Base-by-base conservation (phyloP, 169 alveolate species). In the Eimeria praecox region DNA sequence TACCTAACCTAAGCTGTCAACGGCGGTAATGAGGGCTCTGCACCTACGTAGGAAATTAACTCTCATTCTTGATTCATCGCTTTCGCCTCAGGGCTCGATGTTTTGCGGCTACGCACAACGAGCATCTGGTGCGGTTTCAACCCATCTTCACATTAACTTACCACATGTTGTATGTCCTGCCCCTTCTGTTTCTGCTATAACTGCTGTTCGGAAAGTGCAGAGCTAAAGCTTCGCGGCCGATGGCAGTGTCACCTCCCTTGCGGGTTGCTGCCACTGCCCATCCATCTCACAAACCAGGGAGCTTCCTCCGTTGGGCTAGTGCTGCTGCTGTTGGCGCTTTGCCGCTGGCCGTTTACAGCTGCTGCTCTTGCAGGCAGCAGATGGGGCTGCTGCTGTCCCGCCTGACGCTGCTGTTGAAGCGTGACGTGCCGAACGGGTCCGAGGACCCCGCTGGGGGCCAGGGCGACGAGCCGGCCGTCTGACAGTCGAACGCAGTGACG, bases 241-340 rank as follows among this genome's bases (percentile, higher is more conserved):
- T 46, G 88, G 66, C 42, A 27, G 66, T 9, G 82, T 56, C 83
- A 59, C 93, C 93, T 56, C 64, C 93, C 78, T 20, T 59, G 59
- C n/a, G 83, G 24, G n/a, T 33, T 62, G 93, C 30, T 87, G 64
- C 93, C 82, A 49, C 83, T 87, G 93, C 93, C 93, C 93, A 87
- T 38, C 93, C 93, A 87, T 33, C 93, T 40, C 64, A 62, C 24
- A 10, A 87, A 62, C 93, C 93, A 87, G 22, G 93, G 52, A 9
- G 44, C 62, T 10, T 87, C 93, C 38, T 87, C 93, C 49, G 64
- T n/a, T n/a, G 27, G 82, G 71, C 59, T 24, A 10, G 24, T 40
- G 82, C 40, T 87, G 44, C 93, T 87, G 66, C 82, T 46, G 93
- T 35, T 62, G 6, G 44, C 9, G 59, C 46, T 46, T 44, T 78